A percentile compares a stretch with the other conserved stretches of the same genome.
Evolutionary conservation across 202 grass and related monocot species (phyloP).

Genomic region (Bolboschoenoplectus hybrid): DNA sequence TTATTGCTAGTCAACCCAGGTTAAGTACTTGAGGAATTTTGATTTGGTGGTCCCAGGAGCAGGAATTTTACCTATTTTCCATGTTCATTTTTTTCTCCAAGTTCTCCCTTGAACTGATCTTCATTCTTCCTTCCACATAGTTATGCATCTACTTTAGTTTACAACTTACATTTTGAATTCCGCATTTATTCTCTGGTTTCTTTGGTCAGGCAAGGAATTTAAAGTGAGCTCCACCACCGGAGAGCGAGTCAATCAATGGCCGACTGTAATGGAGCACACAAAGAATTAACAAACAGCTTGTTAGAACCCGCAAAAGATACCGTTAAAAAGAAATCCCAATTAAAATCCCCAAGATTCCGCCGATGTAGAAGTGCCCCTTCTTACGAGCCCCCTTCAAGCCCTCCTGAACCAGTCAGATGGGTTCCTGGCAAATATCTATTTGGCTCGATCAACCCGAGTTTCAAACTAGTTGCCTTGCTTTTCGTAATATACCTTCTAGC

Average conservation of each 20-base stretch:
- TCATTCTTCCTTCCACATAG: not conserved
- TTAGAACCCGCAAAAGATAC: slow-evolving; percentile 4
- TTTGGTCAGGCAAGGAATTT: not conserved
- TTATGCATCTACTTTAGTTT: not conserved
- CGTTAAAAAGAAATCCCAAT: slow-evolving; percentile 13
- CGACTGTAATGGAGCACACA: not conserved
- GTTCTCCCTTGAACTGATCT: not conserved
- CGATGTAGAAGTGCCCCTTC: slow-evolving; percentile 52
- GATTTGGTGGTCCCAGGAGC: not conserved
- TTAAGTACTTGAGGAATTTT: not conserved
- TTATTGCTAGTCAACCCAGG: not conserved
- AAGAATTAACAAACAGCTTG: slow-evolving; percentile 11
- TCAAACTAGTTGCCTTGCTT: slow-evolving; percentile 54
- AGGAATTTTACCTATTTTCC: not conserved
- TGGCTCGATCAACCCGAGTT: slow-evolving; percentile 53
- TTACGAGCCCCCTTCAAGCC: slow-evolving; percentile 35
- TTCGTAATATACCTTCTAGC: slow-evolving; percentile 68
- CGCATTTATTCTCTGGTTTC: not conserved
- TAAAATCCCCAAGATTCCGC: slow-evolving; percentile 53
- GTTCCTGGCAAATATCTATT: slow-evolving; percentile 58
- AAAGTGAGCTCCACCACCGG: not conserved
- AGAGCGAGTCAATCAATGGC: slow-evolving; percentile 4
- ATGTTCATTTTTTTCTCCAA: not conserved
- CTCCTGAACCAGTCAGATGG: slow-evolving; percentile 28
- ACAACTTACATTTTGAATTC: not conserved